Conservation (phyloP, 78 protist genomes). For the Dictyostelium capitatum region DNA sequence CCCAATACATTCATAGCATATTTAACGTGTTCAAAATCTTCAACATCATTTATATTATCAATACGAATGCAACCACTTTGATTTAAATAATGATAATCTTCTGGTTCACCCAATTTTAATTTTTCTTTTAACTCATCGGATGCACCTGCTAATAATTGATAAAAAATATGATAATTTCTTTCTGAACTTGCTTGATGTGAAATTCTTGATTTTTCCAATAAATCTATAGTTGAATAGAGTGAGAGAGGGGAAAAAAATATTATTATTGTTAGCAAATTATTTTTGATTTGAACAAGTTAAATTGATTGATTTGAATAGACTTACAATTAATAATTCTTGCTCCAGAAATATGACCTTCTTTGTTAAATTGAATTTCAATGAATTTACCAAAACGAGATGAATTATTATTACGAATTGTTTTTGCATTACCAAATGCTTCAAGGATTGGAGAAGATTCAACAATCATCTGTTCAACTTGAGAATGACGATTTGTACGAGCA, state of each 20-base stretch:
- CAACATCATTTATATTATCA: constrained; percentile 88
- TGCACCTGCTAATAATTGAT: constrained; percentile 77
- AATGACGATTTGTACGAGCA: constrained; percentile 68
- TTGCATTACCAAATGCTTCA: constrained; percentile 89
- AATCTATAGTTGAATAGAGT: constrained; percentile 11
- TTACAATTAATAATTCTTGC: constrained; percentile 78
- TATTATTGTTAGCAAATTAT: not conserved
- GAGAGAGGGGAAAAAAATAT: not conserved
- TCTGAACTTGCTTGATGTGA: constrained; percentile 78
- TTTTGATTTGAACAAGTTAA: not conserved
- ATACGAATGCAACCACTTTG: constrained; percentile 81
- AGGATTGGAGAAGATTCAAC: constrained; percentile 86
- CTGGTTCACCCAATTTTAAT: constrained; percentile 55
- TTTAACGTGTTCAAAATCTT: constrained; percentile 73
- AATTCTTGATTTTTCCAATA: constrained; percentile 81
- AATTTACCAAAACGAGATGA: constrained; percentile 87
- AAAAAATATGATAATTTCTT: constrained; percentile 86
- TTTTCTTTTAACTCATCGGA: constrained; percentile 59
- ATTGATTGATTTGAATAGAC: not conserved
- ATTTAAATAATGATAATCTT: constrained; percentile 82
- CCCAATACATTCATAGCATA: constrained; percentile 80
- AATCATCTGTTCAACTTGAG: constrained; percentile 83
- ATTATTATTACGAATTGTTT: constrained; percentile 83
- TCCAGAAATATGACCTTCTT: constrained; percentile 77
- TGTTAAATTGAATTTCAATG: constrained; percentile 85